Evolutionary conservation across 2,329 filamentous ascomycete species (phyloP), one percentile per base, ranked within the genome.

Genomic region (Neodidymelliopsis sp.): DNA sequence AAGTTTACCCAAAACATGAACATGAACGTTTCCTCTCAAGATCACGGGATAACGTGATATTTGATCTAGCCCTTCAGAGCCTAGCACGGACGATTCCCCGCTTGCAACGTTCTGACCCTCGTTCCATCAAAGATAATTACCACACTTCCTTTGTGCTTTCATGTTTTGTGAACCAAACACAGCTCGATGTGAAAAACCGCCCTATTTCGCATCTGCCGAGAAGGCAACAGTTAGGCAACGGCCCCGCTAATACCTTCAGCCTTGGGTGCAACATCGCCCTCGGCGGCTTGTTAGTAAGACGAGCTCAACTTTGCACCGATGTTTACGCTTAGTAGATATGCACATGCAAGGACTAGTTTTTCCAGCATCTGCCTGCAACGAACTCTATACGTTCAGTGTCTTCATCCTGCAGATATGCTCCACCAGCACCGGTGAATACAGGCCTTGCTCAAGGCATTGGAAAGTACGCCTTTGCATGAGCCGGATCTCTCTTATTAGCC

Each of bases 361-460:
- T 31, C 49, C 35, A 53, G 44, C 54, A 57, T 65, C 56, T 66
- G 63, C 65, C 59, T 39, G 38, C 39, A 29, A 37, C n/a, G 41
- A 41, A 54, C 11, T 51, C 28, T 12, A 40, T 43, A 49, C 39
- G 43, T 45, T 30, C 36, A 35, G 33, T 46, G 23, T 39, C 45
- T 30, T 55, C 34, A 19, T 52, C 47, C 28, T 58, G 46, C 37
- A 50, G 13, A n/a, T 24, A 33, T 35, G 28, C 54, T 61, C 68
- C 68, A 66, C 66, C 34, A 56, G 60, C 47, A 69, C 68, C 69
- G 68, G 69, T 70, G 59, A 66, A 39, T 23, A 54, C 49, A n/a
- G 37, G 45, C 28, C 43, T n/a, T 28, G 34, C 44, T 58, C 63
- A 57, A 71, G 67, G 66, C 67, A 69, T n/a, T n/a, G n/a, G n/a